Base-by-base conservation (phyloP, 2,329 filamentous ascomycete genomes). In the Mariannaea sp. region DNA sequence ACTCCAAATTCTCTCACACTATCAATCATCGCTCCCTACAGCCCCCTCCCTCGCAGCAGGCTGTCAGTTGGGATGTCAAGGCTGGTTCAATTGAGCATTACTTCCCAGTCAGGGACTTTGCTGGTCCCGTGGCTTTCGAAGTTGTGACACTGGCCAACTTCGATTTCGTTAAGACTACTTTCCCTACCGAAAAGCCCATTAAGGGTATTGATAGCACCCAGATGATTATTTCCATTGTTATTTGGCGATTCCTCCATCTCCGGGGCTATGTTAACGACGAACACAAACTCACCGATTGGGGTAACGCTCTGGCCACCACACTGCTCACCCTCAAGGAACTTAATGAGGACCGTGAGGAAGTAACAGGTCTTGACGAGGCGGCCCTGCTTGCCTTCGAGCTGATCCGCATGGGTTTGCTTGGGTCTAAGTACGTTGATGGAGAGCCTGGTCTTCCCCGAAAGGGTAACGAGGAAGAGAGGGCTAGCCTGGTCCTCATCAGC, bases 201-300 rank as follows among this genome's bases (percentile, higher is more conserved):
- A 83, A 80, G 54, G 83, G 87, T n/a, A 83, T 87, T 58, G 80
- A 88, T 42, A 79, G 78, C 17, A 69, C 73, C 13, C 89, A 94
- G 65, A 81, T 93, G 49, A 75, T 91, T 49, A 73, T 80, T 7
- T 83, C 83, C 14, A 90, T 96, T 64, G 84, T 87, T 6, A 81
- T 93, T 53, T 97, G 91, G 88, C 85, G 92, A 49, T 94, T 97
- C 72, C 80, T 99, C 17, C 90, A 96, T 68, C 80, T 97, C 42
- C 85, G 92, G 54, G 92, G 88, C 19, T 99, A 97, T 66, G 80
- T 96, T 40, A 84, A 94, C 62, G 80, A 86, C 44, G 78, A 83
- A 41, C 93, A 97, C 71, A 83, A 86, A 55, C 80, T 97, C 56
- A 96, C 92, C 7, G 74, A 78, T 7, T 96, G 92, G 91, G 94